Evolutionary conservation across 257 asterid species (phyloP).

Genomic region (Gentiana straminea): DNA sequence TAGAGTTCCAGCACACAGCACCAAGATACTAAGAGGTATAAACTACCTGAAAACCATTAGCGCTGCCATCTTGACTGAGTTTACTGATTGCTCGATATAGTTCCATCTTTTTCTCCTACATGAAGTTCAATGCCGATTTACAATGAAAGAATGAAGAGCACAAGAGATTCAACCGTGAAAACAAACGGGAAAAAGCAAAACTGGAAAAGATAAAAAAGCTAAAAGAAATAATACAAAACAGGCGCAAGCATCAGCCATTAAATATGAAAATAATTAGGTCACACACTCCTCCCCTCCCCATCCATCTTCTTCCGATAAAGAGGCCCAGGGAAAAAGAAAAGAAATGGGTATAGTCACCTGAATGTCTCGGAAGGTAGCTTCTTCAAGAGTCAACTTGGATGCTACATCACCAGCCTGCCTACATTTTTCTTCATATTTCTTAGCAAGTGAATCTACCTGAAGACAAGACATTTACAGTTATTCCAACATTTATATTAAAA

Average conservation of each 20-base stretch:
- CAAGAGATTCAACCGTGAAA: neutral
- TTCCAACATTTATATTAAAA: neutral
- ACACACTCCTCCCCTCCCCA: too few species aligned
- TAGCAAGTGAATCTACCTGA: constrained; percentile 75
- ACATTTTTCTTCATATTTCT: constrained; percentile 90
- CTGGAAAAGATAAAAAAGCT: neutral
- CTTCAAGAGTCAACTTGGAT: constrained; percentile 84
- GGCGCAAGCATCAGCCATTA: neutral
- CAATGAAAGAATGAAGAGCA: too few species aligned
- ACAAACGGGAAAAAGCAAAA: neutral
- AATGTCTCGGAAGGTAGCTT: constrained; percentile 93
- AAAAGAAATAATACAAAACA: neutral
- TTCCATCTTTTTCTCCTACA: constrained; percentile 84
- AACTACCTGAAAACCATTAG: constrained; percentile 63
- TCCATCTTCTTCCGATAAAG: too few species aligned
- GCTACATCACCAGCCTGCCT: constrained; percentile 89
- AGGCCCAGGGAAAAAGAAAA: too few species aligned
- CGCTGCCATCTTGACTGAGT: constrained; percentile 65
- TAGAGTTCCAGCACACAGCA: constrained; percentile 14
- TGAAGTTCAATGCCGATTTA: neutral
- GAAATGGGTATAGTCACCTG: constrained; percentile 40
- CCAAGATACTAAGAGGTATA: constrained; percentile 10
- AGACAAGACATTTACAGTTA: constrained; percentile 19
- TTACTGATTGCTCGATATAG: constrained; percentile 69
- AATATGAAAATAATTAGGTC: neutral